Evolutionary conservation across 176 grass and related monocot genomes (phyloP), one percentile per base, ranked within the genome.

Genomic region (Pontederia crassipes): DNA sequence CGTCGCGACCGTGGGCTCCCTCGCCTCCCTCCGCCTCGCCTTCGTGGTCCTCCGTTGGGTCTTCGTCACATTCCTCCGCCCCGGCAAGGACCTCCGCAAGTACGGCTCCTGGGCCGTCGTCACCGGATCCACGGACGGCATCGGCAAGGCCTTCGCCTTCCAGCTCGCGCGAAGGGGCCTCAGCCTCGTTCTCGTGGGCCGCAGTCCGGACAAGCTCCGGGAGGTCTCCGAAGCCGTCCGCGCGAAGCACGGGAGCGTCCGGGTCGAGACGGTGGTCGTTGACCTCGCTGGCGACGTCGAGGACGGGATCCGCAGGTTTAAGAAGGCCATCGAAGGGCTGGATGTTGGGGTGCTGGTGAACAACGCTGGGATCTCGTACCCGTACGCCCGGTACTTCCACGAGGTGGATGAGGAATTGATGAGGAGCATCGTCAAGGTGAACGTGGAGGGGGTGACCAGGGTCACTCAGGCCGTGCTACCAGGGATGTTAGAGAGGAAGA

Each of bases 321-420:
- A 62, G 82, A 79, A 81, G 58, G 54, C 53, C 74, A 81, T 95
- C 75, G 51, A 59, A 52, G 80, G 82, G 51, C 80, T 95, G 46
- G 90, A 95, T 69, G 71, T 95, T 0, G 90, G 90, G 5, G 69
- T 95, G 52, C 77, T 95, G 53, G 80, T 95, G 55, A 95, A 95
- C 78, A 86, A 80, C 85, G 86, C 86, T 47, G 90, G 90, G 6
- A 20, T 89, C 12, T 95, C 90, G 17, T 95, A 95, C 80, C 90
- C 90, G 8, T 95, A 95, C 70, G 86, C 90, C 53, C 80, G 85
- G 76, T 95, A 86, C 82, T 86, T 95, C 82, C 90, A 95, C 73
- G 90, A 95, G 90, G 82, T 95, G 62, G 86, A 83, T 67, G 86
- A 95, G 56, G 86, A 86, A n/a, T 66, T 95, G 57, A 71, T 95